Base-by-base conservation (phyloP, 164 flowering plant species). In the Euptelea pleiosperma region DNA sequence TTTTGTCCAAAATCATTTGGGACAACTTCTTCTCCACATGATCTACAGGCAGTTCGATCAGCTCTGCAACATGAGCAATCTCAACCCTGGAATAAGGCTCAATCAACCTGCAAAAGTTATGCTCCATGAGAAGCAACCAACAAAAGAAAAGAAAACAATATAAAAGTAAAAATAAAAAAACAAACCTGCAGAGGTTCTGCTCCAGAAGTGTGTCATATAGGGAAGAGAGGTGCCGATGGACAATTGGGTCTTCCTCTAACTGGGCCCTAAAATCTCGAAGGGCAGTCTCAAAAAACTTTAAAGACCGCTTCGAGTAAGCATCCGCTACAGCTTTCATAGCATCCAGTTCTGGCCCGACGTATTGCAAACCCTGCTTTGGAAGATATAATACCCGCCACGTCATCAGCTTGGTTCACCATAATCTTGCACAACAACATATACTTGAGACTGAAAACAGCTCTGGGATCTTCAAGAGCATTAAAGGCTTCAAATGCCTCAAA, bases 401-500 rank as follows among this genome's bases (percentile, higher is more conserved):
- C 65, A 55, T 67, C 61, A 39, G 82, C 80, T 52, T 78, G 80
- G 62, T 59, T 78, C 54, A 78, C 82, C 86, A 82, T 77, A 21
- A 79, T 77, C 48, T 79, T 82, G 73, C 84, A 82, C 45, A 79
- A 46, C 62, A 82, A 21, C 87, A 79, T 77, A 46, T 79, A 74
- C 60, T 79, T 79, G 8, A 70, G 74, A 55, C 79, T 70, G 36
- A 75, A 79, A 4, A 70, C 74, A 35, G 84, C 84, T 18, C 75
- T 60, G 8, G 81, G 77, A 42, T 82, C 85, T 48, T 77, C 87
- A 56, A 82, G 80, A 35, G 87, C 82, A 64, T 75, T 82, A 69
- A 80, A 80, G 6, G 85, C 76, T 58, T 82, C 87, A 60, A 80
- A 82, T 6, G 87, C 87, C 70, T 82, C 87, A 68, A 78, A 82